Conservation (phyloP, 768 basidiomycete species). For the Xerocomus potaroensis region DNA sequence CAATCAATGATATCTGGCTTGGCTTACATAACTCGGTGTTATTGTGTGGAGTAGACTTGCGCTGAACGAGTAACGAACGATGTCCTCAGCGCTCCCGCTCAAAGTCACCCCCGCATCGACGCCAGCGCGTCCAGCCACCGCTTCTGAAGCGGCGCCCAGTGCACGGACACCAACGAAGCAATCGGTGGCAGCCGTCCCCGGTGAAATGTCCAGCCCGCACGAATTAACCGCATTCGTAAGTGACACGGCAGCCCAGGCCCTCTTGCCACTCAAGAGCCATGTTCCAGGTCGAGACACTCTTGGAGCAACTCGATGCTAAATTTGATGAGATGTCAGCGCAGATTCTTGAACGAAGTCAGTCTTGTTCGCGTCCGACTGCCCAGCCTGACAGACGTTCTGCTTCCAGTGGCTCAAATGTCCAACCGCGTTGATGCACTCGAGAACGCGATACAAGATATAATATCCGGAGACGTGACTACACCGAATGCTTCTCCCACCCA, state of each 20-base stretch:
- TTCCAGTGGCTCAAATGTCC: slow-evolving; percentile 88
- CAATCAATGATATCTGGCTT: slow-evolving; percentile 1
- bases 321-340: slow-evolving; percentile 93
- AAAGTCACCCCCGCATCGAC: slow-evolving; percentile 57
- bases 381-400: slow-evolving; percentile 7
- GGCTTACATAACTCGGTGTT: slow-evolving; percentile 13
- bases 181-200: slow-evolving; percentile 32
- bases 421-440: slow-evolving; percentile 86
- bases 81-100: slow-evolving; percentile 59
- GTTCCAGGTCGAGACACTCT: slow-evolving; percentile 75
- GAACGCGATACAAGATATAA: slow-evolving; percentile 87
- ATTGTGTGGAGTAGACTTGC: not conserved
- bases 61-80: slow-evolving; percentile 6
- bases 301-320: slow-evolving; percentile 84
- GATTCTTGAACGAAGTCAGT: slow-evolving; percentile 79
- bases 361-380: not conserved
- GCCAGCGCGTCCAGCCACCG: slow-evolving; percentile 38
- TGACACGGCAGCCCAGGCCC: slow-evolving; percentile 16
- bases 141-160: slow-evolving; percentile 20
- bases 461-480: slow-evolving; percentile 60
- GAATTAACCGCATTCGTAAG: slow-evolving; percentile 92
- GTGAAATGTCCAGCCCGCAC: slow-evolving; percentile 87
- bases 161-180: slow-evolving; percentile 48
- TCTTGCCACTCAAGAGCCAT: slow-evolving; percentile 1
- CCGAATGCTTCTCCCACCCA: slow-evolving; percentile 58